Percentiles rank a stretch among this genome's conserved stretches.
Evolutionary conservation across 805 yeast species (phyloP).

Genomic region (Cyberlindnera mrakii): DNA sequence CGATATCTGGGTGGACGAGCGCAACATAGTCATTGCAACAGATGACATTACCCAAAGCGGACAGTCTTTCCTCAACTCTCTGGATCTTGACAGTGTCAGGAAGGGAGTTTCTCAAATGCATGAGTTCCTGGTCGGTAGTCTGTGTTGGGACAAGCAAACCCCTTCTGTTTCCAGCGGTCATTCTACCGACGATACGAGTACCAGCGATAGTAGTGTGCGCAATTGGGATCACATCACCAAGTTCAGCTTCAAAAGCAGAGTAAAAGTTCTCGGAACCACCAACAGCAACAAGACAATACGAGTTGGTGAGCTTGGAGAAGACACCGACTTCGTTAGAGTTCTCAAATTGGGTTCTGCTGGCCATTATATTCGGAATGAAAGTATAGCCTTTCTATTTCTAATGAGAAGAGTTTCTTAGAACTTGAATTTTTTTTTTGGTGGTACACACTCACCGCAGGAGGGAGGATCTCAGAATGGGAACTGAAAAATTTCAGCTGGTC

Average conservation of each 20-base stretch:
- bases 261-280: constrained; percentile 89
- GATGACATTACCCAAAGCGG: constrained; percentile 95
- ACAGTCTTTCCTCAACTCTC: constrained; percentile 94
- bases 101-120: constrained; percentile 92
- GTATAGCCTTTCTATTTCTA: neutral
- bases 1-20: constrained; percentile 97
- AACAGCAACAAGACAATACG: constrained; percentile 92
- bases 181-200: constrained; percentile 93
- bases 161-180: constrained; percentile 98
- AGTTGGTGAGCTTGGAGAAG: constrained; percentile 89
- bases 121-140: constrained; percentile 96
- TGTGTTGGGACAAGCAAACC: constrained; percentile 96
- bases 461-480: constrained; percentile 1
- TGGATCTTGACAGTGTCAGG: constrained; percentile 95
- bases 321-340: constrained; percentile 91
- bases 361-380: constrained; percentile 34
- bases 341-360: constrained; percentile 74
- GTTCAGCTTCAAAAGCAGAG: constrained; percentile 95
- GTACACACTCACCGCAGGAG: neutral
- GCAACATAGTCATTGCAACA: constrained; percentile 99
- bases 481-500: constrained; percentile 1
- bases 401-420: neutral
- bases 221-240: constrained; percentile 94
- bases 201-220: constrained; percentile 98
- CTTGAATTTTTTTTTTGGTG: neutral